Evolutionary conservation across 2,329 filamentous ascomycete species (phyloP), one percentile per base, ranked within the genome.

Genomic region (Fusarium torreyae): DNA sequence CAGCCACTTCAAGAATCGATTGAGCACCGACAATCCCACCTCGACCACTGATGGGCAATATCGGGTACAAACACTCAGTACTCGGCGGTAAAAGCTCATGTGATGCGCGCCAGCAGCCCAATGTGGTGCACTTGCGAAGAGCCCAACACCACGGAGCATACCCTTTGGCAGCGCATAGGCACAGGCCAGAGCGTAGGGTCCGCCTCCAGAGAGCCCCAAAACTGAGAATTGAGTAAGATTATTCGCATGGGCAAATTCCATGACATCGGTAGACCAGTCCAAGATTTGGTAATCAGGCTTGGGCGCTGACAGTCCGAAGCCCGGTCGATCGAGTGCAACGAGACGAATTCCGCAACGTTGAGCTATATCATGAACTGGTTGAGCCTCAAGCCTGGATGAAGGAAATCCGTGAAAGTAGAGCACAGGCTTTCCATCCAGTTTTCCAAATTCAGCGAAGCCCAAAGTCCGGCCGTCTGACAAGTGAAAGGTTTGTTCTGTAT

Each of bases 351-450:
- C 63, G 10, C 69, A 71, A 5, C 67, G 64, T 4, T 64, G 57
- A 11, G 77, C 79, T 6, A 73, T 48, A 5, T 68, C 54, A 38
- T 79, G 69, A 18, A 77, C 52, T 11, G 66, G 66, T 7, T 57
- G 59, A 8, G 72, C 78, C 57, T 84, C 82, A 13, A 82, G 69
- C 7, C 81, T 81, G 6, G 78, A 82, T 1, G 77, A 77, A 0
- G 82, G 82, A 53, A 79, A 81, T 10, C 82, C 82, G 64, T 84
- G 83, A 52, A 83, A 81, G 68, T 78, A 81, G 31, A 84, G 67
- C 2, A 82, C 55, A 0, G 79, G 78, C 7, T 73, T 65, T 7
- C 78, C 78, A 5, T 61, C 64, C 0, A 72, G 62, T 4, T 63
- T 42, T 10, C 82, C 82, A 44, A 79, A 82, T 53, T 82, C 78